These are phyloP conservation scores for Fusarium paranaense DNA, from an alignment of 2,329 filamentous ascomycete species.

Conservation along the genomic window DNA sequence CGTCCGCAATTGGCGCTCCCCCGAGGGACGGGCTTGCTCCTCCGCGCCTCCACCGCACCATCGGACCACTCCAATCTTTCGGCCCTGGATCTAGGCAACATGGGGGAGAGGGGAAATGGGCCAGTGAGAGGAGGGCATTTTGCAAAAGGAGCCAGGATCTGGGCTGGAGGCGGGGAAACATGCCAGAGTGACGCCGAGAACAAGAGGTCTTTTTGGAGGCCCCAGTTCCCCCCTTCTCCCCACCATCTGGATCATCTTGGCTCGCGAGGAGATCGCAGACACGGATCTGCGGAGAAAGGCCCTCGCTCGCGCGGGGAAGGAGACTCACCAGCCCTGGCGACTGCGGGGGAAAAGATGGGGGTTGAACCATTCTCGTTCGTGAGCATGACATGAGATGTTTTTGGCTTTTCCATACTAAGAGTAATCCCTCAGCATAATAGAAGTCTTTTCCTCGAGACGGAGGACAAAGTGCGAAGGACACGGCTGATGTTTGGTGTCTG, in stretches of 20 bases:
- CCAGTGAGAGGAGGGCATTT: slow-evolving; percentile 5
- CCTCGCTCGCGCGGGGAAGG: slow-evolving; percentile 37
- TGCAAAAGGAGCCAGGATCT: not conserved
- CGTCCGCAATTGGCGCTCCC: not conserved
- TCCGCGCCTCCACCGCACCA: slow-evolving; percentile 14
- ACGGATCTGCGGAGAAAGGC: slow-evolving; percentile 37
- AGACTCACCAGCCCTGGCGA: slow-evolving; percentile 28
- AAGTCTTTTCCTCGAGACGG: not conserved
- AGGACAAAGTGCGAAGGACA: slow-evolving; percentile 6
- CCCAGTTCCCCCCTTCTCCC: not conserved
- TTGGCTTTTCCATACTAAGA: not conserved
- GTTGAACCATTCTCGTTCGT: slow-evolving; percentile 5
- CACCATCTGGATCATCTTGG: slow-evolving; percentile 7
- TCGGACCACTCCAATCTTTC: slow-evolving; percentile 23
- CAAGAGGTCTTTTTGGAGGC: not conserved
- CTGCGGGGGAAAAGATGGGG: slow-evolving; percentile 42
- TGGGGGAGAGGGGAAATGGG: not conserved
- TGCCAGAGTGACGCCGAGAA: slow-evolving; percentile 20
- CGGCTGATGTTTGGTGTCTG: not conserved
- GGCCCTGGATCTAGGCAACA: not conserved
- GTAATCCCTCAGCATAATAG: not conserved
- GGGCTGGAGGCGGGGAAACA: not conserved
- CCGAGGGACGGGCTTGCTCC: slow-evolving; percentile 27
- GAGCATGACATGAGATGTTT: slow-evolving; percentile 3
- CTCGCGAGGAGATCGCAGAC: slow-evolving; percentile 16